These are phyloP conservation scores for Tetracladium maxilliforme DNA, from an alignment of 2,329 filamentous ascomycete species.

Conservation along the genomic window DNA sequence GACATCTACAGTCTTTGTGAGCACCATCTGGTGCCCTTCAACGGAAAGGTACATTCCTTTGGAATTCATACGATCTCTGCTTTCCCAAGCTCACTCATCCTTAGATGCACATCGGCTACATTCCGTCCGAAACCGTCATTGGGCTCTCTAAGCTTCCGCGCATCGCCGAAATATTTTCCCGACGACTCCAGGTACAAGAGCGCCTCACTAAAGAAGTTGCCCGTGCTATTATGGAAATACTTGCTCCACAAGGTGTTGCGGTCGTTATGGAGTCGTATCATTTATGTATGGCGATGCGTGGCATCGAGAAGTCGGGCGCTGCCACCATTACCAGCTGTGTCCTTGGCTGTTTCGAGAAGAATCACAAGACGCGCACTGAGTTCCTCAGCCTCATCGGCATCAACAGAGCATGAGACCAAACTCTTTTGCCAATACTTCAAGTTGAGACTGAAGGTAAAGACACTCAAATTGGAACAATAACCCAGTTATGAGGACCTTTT, in stretches of 20 bases:
- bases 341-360: slow-evolving; percentile 86
- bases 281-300: slow-evolving; percentile 94
- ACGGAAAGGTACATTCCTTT: slow-evolving; percentile 55
- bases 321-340: slow-evolving; percentile 94
- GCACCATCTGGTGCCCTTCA: slow-evolving; percentile 90
- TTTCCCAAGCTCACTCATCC: slow-evolving; percentile 4
- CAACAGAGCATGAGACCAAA: slow-evolving; percentile 35
- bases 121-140: slow-evolving; percentile 75
- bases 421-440: too few relatives aligned
- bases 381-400: slow-evolving; percentile 70
- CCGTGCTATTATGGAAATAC: slow-evolving; percentile 73
- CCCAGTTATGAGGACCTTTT: too few relatives aligned
- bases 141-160: slow-evolving; percentile 87
- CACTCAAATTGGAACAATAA: too few relatives aligned
- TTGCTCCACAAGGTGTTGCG: slow-evolving; percentile 81
- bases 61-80: background rate
- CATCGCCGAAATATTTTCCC: slow-evolving; percentile 88
- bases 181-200: slow-evolving; percentile 85
- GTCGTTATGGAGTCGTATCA: slow-evolving; percentile 93
- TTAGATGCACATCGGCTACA: slow-evolving; percentile 95
- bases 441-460: too few relatives aligned
- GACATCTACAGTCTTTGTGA: slow-evolving; percentile 88
- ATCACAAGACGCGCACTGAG: slow-evolving; percentile 88
- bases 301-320: slow-evolving; percentile 82
- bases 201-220: slow-evolving; percentile 87